Evolutionary conservation across 1,284 basidiomycete species (phyloP).

Genomic region (Fomitopsis betulina): DNA sequence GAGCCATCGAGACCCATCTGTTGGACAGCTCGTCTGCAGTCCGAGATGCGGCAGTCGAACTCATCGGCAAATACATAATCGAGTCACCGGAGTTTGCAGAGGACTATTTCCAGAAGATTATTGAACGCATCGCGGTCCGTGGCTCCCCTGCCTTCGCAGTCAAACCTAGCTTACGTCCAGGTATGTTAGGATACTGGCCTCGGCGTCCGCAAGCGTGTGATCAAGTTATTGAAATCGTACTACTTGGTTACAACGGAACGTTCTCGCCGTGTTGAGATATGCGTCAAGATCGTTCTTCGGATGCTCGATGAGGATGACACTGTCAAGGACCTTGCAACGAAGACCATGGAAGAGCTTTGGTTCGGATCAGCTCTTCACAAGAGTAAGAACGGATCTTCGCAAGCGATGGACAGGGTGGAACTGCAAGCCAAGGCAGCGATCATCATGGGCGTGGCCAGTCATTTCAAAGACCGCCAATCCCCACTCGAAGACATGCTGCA

Average conservation of each 20-base stretch:
- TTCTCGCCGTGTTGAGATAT: constrained; percentile 72
- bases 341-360: constrained; percentile 88
- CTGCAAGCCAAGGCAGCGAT: constrained; percentile 64
- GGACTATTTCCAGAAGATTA: constrained; percentile 83
- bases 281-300: constrained; percentile 77
- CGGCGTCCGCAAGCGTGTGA: constrained; percentile 89
- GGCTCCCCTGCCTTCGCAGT: not conserved
- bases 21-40: constrained; percentile 90
- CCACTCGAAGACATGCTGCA: constrained; percentile 83
- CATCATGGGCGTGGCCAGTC: constrained; percentile 81
- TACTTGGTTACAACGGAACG: constrained; percentile 63
- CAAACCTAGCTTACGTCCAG: not conserved
- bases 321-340: constrained; percentile 88
- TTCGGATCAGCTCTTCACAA: constrained; percentile 46
- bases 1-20: constrained; percentile 85
- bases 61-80: constrained; percentile 94
- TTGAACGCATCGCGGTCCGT: constrained; percentile 81
- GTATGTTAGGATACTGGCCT: constrained; percentile 79
- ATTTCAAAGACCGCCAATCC: constrained; percentile 79
- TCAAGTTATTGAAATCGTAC: constrained; percentile 87
- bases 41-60: constrained; percentile 91
- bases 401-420: constrained; percentile 42
- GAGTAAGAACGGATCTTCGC: constrained; percentile 21
- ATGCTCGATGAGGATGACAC: constrained; percentile 91
- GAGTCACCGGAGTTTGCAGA: constrained; percentile 80